Evolutionary conservation across 352 stramenopile genomes (phyloP).

Genomic region (Globisporangium barbulae): DNA sequence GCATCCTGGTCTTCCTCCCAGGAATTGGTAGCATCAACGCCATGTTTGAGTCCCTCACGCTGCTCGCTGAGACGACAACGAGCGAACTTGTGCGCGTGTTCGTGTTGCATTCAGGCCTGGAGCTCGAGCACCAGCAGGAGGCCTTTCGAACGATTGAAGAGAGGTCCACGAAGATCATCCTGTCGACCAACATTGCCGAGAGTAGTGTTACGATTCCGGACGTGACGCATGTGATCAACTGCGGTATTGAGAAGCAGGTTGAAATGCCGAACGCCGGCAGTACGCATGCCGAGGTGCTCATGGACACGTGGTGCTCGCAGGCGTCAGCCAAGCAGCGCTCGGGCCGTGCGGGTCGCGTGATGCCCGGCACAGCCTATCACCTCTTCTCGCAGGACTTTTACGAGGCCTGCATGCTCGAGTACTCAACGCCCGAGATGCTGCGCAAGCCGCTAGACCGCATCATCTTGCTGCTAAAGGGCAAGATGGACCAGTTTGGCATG

Average conservation of each 20-base stretch:
- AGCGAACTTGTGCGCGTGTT: constrained; percentile 40
- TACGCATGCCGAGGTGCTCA: constrained; percentile 66
- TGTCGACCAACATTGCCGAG: constrained; percentile 97
- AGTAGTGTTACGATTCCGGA: constrained; percentile 96
- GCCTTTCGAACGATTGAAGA: constrained; percentile 50
- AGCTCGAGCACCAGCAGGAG: constrained; percentile 73
- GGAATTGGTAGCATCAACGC: constrained; percentile 93
- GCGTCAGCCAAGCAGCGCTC: constrained; percentile 86
- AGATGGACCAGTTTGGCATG: constrained; percentile 64
- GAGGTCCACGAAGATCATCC: constrained; percentile 89
- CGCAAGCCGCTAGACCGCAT: constrained; percentile 82
- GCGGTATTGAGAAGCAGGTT: constrained; percentile 82
- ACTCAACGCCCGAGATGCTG: constrained; percentile 77
- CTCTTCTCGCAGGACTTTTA: constrained; percentile 80
- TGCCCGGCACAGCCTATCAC: constrained; percentile 90
- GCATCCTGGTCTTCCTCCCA: constrained; percentile 95
- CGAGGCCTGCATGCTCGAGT: constrained; percentile 67
- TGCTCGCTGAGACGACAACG: constrained; percentile 19
- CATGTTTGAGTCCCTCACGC: constrained; percentile 73
- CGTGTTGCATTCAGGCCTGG: constrained; percentile 68
- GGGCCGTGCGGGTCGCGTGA: constrained; percentile 91
- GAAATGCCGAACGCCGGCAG: constrained; percentile 71
- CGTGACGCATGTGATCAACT: constrained; percentile 89
- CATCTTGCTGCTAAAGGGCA: constrained; percentile 73
- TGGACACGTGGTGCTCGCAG: constrained; percentile 92